Percentiles rank a stretch among this genome's conserved stretches.
Evolutionary conservation across 352 stramenopile species (phyloP).

Genomic region (Phytophthora idaei): DNA sequence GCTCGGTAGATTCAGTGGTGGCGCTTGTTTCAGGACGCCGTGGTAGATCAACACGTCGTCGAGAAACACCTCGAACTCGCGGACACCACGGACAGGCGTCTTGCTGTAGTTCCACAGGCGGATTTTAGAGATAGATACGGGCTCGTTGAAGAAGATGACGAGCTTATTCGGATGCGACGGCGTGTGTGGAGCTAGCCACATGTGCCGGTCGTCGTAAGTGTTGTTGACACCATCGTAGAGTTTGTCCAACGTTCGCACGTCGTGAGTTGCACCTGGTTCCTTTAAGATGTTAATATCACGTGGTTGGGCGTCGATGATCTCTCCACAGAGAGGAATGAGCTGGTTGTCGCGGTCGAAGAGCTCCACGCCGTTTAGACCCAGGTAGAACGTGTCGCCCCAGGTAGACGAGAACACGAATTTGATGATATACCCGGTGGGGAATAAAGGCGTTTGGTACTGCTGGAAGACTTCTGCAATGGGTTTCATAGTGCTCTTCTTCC

Average conservation of each 20-base stretch:
- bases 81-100: constrained; percentile 73
- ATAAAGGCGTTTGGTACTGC: constrained; percentile 89
- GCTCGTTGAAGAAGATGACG: constrained; percentile 81
- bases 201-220: constrained; percentile 78
- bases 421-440: constrained; percentile 86
- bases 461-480: constrained; percentile 73
- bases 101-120: constrained; percentile 91
- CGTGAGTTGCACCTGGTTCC: constrained; percentile 55
- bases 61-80: constrained; percentile 83
- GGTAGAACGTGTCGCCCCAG: constrained; percentile 79
- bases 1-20: constrained; percentile 35
- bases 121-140: constrained; percentile 77
- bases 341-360: constrained; percentile 65
- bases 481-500: constrained; percentile 39
- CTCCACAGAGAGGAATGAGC: constrained; percentile 42
- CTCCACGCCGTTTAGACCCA: constrained; percentile 84
- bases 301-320: constrained; percentile 74
- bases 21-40: constrained; percentile 53
- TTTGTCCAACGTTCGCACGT: constrained; percentile 78
- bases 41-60: constrained; percentile 87
- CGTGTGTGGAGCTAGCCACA: constrained; percentile 77
- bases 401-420: constrained; percentile 84
- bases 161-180: constrained; percentile 72
- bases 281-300: constrained; percentile 87
- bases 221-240: constrained; percentile 78